phyloP scores from a whole-genome alignment of 176 grass and related monocot species.

The Bonia amplexicaulis region DNA sequence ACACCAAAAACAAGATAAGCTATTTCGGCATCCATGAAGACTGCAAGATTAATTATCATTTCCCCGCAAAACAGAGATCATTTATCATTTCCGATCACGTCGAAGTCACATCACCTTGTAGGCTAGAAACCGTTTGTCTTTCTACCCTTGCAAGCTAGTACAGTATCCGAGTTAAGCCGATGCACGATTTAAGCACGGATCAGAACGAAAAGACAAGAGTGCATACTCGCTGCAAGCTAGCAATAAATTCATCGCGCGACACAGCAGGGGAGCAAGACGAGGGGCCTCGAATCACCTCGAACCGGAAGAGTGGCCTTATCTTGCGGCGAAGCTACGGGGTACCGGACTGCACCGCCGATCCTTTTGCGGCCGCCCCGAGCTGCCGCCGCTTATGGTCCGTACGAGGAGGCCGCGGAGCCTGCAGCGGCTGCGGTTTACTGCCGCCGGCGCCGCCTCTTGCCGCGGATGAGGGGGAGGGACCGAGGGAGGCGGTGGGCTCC shows the following conservation, averaged over 20 bases:
- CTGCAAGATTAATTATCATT: neutral
- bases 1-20: neutral
- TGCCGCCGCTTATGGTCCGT: neutral
- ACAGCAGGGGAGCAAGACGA: neutral
- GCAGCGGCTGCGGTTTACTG: neutral
- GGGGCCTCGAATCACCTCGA: neutral
- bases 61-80: neutral
- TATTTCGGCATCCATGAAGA: neutral
- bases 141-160: neutral
- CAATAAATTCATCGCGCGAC: neutral
- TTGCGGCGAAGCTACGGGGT: neutral
- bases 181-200: neutral
- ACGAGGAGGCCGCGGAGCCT: neutral
- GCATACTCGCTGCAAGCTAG: neutral
- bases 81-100: neutral
- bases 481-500: neutral
- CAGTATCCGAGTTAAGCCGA: neutral
- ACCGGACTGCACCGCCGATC: neutral
- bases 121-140: neutral
- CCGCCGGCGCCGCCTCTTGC: neutral
- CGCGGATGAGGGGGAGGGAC: neutral
- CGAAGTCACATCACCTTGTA: neutral
- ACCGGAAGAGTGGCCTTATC: neutral
- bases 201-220: neutral
- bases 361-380: neutral